These are phyloP conservation scores for Curvularia sp. DNA, from an alignment of 2,329 filamentous ascomycete genomes.

Conservation along the genomic window DNA sequence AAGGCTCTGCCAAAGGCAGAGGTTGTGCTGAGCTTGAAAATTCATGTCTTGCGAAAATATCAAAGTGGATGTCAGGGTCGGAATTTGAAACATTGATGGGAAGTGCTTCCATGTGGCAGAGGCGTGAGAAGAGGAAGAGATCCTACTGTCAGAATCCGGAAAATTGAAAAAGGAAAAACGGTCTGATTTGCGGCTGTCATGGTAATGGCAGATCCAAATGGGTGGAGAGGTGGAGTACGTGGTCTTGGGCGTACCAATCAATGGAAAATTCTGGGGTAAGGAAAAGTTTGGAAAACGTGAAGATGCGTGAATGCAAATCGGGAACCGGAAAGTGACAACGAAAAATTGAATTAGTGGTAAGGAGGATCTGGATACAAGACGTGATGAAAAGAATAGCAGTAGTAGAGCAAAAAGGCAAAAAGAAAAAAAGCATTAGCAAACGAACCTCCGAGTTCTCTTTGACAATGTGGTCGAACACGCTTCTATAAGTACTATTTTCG, in stretches of 20 bases:
- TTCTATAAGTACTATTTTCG: constrained; percentile 72
- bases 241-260: neutral
- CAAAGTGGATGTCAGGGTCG: neutral
- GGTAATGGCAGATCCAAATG: neutral
- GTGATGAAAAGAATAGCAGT: neutral
- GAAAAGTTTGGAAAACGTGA: constrained; percentile 15
- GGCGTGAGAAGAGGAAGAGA: neutral
- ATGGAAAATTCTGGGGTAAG: neutral
- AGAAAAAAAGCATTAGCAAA: constrained; percentile 30
- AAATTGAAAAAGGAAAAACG: neutral
- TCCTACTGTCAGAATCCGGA: neutral
- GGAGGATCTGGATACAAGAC: neutral
- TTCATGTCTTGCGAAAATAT: neutral
- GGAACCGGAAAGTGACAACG: constrained; percentile 6
- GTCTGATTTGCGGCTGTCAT: neutral
- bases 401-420: neutral
- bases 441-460: constrained; percentile 75
- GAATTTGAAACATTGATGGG: no score
- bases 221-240: neutral
- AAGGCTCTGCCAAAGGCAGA: neutral
- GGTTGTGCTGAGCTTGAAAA: neutral
- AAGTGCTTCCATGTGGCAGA: neutral
- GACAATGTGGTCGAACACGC: constrained; percentile 78
- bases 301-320: constrained; percentile 18
- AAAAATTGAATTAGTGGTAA: neutral